Evolutionary conservation across 2,329 filamentous ascomycete species (phyloP).

Genomic region (Paraconiothyrium sp.): DNA sequence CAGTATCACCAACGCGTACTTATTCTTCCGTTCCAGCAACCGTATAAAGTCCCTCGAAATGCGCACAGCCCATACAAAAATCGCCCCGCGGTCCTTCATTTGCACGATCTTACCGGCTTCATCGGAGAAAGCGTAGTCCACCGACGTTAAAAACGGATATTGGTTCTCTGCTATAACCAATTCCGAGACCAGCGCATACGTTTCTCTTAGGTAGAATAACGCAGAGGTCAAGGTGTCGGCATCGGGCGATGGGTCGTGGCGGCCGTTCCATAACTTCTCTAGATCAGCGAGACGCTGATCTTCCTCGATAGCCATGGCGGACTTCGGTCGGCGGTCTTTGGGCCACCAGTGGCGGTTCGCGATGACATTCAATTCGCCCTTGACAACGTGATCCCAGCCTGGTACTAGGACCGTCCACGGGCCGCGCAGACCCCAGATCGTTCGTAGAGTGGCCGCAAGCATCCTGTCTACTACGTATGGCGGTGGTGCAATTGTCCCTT

Average conservation of each 20-base stretch:
- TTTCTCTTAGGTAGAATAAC: constrained; percentile 38
- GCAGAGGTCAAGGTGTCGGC: constrained; percentile 34
- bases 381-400: constrained; percentile 43
- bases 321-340: constrained; percentile 29
- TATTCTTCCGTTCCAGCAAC: constrained; percentile 41
- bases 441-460: constrained; percentile 33
- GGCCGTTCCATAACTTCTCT: constrained; percentile 36
- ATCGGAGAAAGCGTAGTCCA: constrained; percentile 43
- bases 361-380: constrained; percentile 38
- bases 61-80: constrained; percentile 43
- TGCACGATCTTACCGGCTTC: constrained; percentile 30
- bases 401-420: constrained; percentile 41
- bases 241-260: constrained; percentile 14
- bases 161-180: constrained; percentile 34
- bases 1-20: constrained; percentile 48
- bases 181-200: constrained; percentile 43
- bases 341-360: constrained; percentile 48
- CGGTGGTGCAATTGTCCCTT: constrained; percentile 27
- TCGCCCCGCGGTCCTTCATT: constrained; percentile 44
- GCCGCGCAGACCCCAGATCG: constrained; percentile 44
- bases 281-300: constrained; percentile 37
- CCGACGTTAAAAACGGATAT: constrained; percentile 37
- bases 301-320: constrained; percentile 37
- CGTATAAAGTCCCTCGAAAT: constrained; percentile 42
- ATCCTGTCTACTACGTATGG: constrained; percentile 38